A percentile compares a stretch with the other conserved stretches of the same genome.
Evolutionary conservation across 1,284 basidiomycete species (phyloP).

Genomic region (Sanghuangporus sanghuang): DNA sequence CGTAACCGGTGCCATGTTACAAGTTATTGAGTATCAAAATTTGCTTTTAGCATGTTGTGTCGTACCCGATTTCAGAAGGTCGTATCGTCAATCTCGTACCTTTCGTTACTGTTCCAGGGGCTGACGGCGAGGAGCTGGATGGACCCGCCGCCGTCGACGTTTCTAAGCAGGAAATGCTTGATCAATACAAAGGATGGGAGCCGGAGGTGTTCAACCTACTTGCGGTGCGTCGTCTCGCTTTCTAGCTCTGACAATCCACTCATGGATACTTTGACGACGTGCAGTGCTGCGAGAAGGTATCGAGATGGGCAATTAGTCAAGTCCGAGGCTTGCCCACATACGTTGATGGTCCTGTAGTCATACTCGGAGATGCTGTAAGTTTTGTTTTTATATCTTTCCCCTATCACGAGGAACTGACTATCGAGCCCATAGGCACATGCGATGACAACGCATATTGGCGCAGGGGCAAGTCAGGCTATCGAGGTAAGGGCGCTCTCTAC

Average conservation of each 20-base stretch:
- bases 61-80: conserved; percentile 26
- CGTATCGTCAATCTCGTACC: conserved; percentile 23
- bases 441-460: conserved; percentile 35
- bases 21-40: conserved; percentile 26
- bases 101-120: conserved; percentile 20
- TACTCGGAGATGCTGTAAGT: conserved; percentile 26
- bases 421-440: conserved; percentile 30
- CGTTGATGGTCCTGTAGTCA: conserved; percentile 21
- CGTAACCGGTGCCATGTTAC: conserved; percentile 19
- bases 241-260: conserved; percentile 5
- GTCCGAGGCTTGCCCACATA: conserved; percentile 22
- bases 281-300: conserved; percentile 23
- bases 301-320: conserved; percentile 25
- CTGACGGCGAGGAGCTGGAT: conserved; percentile 21
- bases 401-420: background rate
- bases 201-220: conserved; percentile 23
- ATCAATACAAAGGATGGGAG: conserved; percentile 24
- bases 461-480: conserved; percentile 37
- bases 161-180: conserved; percentile 20
- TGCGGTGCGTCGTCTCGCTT: conserved; percentile 17
- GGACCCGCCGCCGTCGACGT: conserved; percentile 24
- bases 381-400: background rate
- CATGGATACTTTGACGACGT: background rate
- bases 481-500: conserved; percentile 25
- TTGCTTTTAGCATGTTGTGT: conserved; percentile 25